These are phyloP conservation scores for Tricholoma furcatifolium DNA, from an alignment of 768 basidiomycete species.

Conservation along the genomic window DNA sequence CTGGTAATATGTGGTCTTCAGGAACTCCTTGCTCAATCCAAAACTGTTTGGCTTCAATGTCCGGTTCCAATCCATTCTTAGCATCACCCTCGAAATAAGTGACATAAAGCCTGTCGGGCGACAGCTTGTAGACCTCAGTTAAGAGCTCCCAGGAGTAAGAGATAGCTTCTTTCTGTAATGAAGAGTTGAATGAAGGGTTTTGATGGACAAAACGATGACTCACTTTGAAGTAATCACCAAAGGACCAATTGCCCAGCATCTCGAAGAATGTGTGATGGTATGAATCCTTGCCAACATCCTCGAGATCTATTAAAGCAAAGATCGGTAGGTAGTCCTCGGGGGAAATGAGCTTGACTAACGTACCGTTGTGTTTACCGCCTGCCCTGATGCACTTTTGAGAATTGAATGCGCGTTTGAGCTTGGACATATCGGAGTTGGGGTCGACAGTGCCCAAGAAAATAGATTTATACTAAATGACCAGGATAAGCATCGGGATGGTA, in stretches of 20 bases:
- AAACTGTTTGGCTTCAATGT: constrained; percentile 81
- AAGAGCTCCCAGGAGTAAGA: constrained; percentile 92
- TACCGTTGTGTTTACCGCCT: constrained; percentile 98
- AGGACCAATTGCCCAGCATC: constrained; percentile 99
- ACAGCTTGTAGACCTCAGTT: constrained; percentile 84
- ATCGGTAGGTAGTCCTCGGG: constrained; percentile 1
- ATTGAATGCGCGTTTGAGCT: constrained; percentile 92
- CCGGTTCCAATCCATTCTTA: constrained; percentile 81
- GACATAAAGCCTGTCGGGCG: constrained; percentile 90
- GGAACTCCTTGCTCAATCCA: constrained; percentile 90
- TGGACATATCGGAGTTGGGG: constrained; percentile 88
- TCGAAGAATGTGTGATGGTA: constrained; percentile 99
- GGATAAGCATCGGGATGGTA: neutral
- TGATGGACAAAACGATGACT: constrained; percentile 16
- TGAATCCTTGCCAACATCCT: constrained; percentile 98
- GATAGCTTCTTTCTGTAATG: constrained; percentile 83
- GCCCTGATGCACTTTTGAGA: constrained; percentile 98
- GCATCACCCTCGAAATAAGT: constrained; percentile 97
- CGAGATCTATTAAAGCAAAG: constrained; percentile 63
- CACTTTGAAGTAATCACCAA: constrained; percentile 99
- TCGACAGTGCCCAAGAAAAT: constrained; percentile 99
- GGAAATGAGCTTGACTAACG: neutral
- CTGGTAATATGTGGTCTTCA: constrained; percentile 89
- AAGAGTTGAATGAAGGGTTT: constrained; percentile 2
- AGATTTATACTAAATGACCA: constrained; percentile 73